phyloP scores from a whole-genome alignment of 208 protist genomes.

The Herpetomonas tarakana region DNA sequence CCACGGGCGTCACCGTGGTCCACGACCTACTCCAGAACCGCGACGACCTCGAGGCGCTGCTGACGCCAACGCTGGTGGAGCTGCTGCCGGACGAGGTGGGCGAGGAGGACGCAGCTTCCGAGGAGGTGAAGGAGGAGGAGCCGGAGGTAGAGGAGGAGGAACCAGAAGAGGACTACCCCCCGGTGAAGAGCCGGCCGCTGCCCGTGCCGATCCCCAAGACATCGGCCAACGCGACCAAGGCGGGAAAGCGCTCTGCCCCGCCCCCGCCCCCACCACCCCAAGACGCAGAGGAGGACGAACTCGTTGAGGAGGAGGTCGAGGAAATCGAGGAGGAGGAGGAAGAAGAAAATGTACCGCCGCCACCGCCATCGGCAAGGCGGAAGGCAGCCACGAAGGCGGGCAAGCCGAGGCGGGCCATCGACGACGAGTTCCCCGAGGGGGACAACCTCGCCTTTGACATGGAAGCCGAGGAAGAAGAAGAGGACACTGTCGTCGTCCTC shows the following conservation, averaged over 20 bases:
- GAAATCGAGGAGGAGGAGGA: constrained; percentile 23
- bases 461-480: constrained; percentile 4
- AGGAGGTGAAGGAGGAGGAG: constrained; percentile 23
- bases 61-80: constrained; percentile 82
- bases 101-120: constrained; percentile 18
- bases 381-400: not conserved
- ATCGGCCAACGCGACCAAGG: not conserved
- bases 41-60: constrained; percentile 75
- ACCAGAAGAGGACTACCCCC: too few species aligned
- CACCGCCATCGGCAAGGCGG: constrained; percentile 4
- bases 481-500: not conserved
- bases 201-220: not conserved
- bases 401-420: not conserved
- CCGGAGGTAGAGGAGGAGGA: constrained; percentile 9
- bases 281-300: constrained; percentile 12
- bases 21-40: constrained; percentile 75
- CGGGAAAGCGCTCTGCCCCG: not conserved
- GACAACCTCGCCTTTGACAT: not conserved
- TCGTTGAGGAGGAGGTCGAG: constrained; percentile 22
- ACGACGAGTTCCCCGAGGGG: too few species aligned
- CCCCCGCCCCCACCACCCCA: constrained; percentile 2
- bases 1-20: constrained; percentile 48
- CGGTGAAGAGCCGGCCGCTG: not conserved
- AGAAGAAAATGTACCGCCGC: constrained; percentile 9
- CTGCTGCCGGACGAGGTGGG: constrained; percentile 67